phyloP scores from a whole-genome alignment of 345 rosid genomes.

The Salix exigua region DNA sequence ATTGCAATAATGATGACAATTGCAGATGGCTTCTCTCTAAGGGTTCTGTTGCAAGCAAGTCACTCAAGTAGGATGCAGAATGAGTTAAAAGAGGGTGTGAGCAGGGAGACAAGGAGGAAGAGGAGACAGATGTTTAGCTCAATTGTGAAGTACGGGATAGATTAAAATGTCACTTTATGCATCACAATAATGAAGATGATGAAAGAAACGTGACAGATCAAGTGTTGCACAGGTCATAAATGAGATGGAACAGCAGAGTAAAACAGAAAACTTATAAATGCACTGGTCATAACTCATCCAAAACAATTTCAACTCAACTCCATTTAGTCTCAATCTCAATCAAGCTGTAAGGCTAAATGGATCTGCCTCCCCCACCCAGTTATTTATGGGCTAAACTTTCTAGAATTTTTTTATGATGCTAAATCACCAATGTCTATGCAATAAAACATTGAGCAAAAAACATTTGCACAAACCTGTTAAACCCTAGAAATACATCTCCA shows the following conservation, averaged over 20 bases:
- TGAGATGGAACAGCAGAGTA: not conserved
- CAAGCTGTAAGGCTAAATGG: not conserved
- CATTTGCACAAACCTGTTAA: constrained; percentile 46
- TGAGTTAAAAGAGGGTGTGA: not conserved
- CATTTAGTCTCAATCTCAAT: not conserved
- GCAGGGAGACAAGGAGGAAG: not conserved
- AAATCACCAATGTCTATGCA: not conserved
- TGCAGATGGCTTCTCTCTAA: not conserved
- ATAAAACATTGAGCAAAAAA: not conserved
- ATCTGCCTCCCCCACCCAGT: not conserved
- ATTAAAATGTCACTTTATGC: not conserved
- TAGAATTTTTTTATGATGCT: not conserved
- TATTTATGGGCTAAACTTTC: not conserved
- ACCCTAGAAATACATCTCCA: constrained; percentile 74
- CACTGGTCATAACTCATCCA: not conserved
- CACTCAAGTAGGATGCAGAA: not conserved
- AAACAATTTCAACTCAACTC: not conserved
- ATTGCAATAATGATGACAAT: not conserved
- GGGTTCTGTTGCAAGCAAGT: not conserved
- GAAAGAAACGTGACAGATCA: not conserved
- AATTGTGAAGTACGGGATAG: not conserved
- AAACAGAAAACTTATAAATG: not conserved
- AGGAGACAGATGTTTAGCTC: not conserved
- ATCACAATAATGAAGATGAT: not conserved
- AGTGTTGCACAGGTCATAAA: not conserved